These are phyloP conservation scores for Phylloporus arenicola DNA, from an alignment of 768 basidiomycete genomes.

Conservation along the genomic window DNA sequence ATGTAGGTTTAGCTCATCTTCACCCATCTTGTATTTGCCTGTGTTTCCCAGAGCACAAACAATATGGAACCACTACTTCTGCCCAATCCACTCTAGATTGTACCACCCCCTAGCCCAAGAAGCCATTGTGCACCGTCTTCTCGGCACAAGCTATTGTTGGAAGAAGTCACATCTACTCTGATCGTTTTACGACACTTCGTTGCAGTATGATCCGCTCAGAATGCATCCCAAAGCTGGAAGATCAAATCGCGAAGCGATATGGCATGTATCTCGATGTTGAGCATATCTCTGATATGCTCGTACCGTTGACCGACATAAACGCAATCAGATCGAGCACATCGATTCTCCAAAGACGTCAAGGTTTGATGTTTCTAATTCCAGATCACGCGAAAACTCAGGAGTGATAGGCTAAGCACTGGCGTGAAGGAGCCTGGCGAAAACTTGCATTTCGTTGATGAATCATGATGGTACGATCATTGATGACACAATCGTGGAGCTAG, in stretches of 20 bases:
- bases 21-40: neutral
- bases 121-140: neutral
- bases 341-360: neutral
- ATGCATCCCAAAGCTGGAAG: neutral
- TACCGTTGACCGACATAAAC: neutral
- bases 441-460: neutral
- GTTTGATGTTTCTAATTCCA: neutral
- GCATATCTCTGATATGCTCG: neutral
- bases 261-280: neutral
- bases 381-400: no score
- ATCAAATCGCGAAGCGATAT: neutral
- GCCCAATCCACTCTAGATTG: neutral
- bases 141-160: neutral
- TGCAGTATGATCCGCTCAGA: neutral
- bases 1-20: neutral
- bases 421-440: no score
- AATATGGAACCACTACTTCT: neutral
- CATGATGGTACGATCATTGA: neutral
- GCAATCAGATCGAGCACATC: neutral
- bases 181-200: slow-evolving; percentile 2
- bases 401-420: no score
- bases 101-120: neutral
- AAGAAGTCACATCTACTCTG: neutral
- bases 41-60: neutral
- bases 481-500: neutral